Percentiles rank a stretch among this genome's conserved stretches.
Conservation (phyloP, 768 basidiomycete genomes). For the Serendipita vermifera region DNA sequence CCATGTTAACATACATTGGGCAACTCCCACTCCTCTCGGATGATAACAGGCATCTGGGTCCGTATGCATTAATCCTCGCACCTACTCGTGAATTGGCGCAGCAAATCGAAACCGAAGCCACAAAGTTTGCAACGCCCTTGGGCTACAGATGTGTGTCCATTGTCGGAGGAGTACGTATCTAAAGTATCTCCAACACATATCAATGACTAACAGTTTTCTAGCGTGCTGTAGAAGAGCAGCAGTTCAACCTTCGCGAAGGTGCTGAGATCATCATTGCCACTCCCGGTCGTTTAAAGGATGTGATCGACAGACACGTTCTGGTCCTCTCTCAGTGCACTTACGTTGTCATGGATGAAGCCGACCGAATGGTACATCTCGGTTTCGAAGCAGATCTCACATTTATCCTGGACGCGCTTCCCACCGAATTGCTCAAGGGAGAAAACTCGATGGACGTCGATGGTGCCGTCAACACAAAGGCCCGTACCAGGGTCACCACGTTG, state of each 20-base stretch:
- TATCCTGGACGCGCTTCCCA: conserved; percentile 85
- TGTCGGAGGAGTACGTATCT: conserved; percentile 73
- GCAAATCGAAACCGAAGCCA: conserved; percentile 87
- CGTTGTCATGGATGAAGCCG: conserved; percentile 99
- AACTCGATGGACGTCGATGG: conserved; percentile 72
- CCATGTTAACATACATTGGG: conserved; percentile 91
- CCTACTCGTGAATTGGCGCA: conserved; percentile 98
- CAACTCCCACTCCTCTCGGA: conserved; percentile 76
- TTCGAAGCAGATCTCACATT: conserved; percentile 91
- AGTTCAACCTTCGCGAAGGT: conserved; percentile 93
- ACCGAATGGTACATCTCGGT: conserved; percentile 96
- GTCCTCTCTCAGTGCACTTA: conserved; percentile 96
- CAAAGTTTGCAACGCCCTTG: conserved; percentile 80
- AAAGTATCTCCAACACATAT: conserved; percentile 10
- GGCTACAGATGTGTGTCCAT: conserved; percentile 95
- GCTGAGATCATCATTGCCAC: conserved; percentile 99
- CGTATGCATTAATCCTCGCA: conserved; percentile 83
- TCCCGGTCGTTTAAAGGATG: conserved; percentile 95
- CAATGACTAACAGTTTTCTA: conserved; percentile 22
- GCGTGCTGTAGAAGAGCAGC: conserved; percentile 93
- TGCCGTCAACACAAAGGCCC: conserved; percentile 41
- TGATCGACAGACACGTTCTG: conserved; percentile 88
- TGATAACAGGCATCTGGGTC: conserved; percentile 87
- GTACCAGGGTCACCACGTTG: conserved; percentile 84
- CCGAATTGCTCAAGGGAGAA: conserved; percentile 69